Evolutionary conservation across 202 grass and related monocot genomes (phyloP), one percentile per base, ranked within the genome.

Genomic region (Setaria italica): DNA sequence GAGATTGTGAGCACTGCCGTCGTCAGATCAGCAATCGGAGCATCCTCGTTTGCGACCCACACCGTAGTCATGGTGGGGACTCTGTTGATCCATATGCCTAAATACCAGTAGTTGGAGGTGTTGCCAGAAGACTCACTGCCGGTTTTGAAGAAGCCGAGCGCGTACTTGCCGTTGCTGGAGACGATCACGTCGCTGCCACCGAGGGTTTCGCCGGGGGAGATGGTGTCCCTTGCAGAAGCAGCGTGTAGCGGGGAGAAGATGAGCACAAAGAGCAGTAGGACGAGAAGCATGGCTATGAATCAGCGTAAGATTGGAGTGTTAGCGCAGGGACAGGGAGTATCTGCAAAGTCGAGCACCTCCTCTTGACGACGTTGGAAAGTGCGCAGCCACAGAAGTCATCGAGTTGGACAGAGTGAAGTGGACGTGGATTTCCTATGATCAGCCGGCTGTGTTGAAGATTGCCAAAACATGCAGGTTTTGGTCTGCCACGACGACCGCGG

Each of bases 31-130:
- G 76, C 49, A 29, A 86, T 42, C 7, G 88, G 91, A 0, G 16
- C 30, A 13, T 88, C 83, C 11, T 83, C 69, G 55, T 93, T 90
- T 11, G 91, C 88, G 11, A 87, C 55, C 91, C 91, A 93, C 19
- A 85, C 83, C 0, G 74, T 33, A 11, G 83, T 84, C 0, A 53
- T 7, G 50, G 43, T 67, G 12, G 88, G 53, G 70, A 90, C 32
- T 3, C 63, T 83, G 9, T 86, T 51, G 82, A 80, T 84, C 91
- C 88, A 88, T 72, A 93, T 90, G 7, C 88, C 88, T 0, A 90
- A 13, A 65, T 93, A 93, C 66, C 45, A 71, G 10, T 12, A 47
- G 67, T 25, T 69, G 49, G 9, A 8, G 0, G 25, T 56, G 29
- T 15, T 37, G 67, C 6, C 0, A 3, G 53, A 70, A 9, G 71